Conservation (phyloP, 139 green algal species). For the Auxenochlorella protothecoides region DNA sequence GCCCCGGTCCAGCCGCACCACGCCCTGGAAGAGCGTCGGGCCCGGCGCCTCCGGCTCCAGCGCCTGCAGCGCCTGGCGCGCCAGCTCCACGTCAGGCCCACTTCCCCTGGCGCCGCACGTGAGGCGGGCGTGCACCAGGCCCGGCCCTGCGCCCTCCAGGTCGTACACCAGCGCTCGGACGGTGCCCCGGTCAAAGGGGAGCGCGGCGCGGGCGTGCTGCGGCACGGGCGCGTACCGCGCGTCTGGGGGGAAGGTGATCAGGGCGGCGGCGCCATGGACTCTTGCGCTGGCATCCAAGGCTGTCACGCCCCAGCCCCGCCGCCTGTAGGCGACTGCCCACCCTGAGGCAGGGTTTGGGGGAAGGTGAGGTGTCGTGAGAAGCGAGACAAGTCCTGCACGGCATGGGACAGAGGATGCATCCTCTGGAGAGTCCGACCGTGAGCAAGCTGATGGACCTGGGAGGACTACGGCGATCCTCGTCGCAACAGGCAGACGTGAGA, state of each 20-base stretch:
- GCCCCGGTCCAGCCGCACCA: too few relatives aligned
- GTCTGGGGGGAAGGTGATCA: conserved; percentile 36
- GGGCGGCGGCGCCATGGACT: conserved; percentile 17
- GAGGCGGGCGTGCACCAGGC: too few relatives aligned
- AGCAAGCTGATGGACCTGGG: background rate
- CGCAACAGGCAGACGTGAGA: background rate
- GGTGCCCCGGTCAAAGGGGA: background rate
- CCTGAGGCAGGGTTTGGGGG: background rate
- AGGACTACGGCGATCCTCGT: background rate
- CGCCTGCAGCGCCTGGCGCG: background rate
- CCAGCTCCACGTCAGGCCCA: background rate
- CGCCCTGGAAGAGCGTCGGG: too few relatives aligned
- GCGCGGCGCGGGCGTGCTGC: background rate
- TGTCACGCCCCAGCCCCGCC: conserved; percentile 19
- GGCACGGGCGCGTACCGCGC: conserved; percentile 21
- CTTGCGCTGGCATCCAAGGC: conserved; percentile 6
- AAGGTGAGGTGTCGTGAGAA: too few relatives aligned
- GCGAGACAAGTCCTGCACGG: too few relatives aligned
- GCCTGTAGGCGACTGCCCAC: conserved; percentile 9
- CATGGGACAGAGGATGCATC: too few relatives aligned
- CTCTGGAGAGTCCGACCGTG: background rate
- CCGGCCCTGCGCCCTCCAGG: too few relatives aligned
- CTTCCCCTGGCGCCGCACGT: too few relatives aligned
- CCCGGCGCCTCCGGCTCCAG: background rate
- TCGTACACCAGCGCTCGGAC: background rate